Conservation (phyloP, 140 eudicot genomes). For the Bidens hawaiensis region DNA sequence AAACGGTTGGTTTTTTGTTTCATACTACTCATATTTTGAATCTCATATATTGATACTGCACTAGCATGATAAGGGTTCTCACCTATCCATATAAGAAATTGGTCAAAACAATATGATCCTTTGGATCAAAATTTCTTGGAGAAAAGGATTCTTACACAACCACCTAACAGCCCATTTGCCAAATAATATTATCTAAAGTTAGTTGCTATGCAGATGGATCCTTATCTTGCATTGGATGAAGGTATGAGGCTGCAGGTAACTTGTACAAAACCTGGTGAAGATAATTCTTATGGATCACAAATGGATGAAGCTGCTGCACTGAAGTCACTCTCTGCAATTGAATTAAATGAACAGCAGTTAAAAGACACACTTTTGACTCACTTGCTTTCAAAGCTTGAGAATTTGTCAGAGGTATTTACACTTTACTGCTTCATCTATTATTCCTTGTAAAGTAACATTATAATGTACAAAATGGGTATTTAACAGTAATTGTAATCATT, state of each 20-base stretch:
- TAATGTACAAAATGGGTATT: not conserved
- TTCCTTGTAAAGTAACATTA: not conserved
- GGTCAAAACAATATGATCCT: not conserved
- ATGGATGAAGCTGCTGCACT: constrained; percentile 49
- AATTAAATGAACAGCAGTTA: constrained; percentile 33
- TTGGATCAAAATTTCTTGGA: not conserved
- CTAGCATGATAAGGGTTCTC: constrained; percentile 1
- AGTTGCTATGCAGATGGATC: constrained; percentile 52
- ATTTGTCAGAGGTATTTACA: constrained; percentile 50
- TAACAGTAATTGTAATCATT: not conserved
- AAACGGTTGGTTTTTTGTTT: constrained; percentile 45
- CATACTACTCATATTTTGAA: constrained; percentile 12
- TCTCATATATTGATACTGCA: not conserved
- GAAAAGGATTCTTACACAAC: not conserved
- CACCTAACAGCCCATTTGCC: not conserved
- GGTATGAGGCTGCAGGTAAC: constrained; percentile 47
- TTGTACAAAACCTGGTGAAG: constrained; percentile 22
- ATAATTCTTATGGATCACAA: constrained; percentile 39
- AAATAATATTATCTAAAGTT: constrained; percentile 3
- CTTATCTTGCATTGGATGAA: constrained; percentile 65
- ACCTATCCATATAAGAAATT: not conserved
- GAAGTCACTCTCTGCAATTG: constrained; percentile 40
- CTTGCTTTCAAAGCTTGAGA: constrained; percentile 33
- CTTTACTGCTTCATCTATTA: constrained; percentile 5
- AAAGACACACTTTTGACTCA: constrained; percentile 47